Percentiles rank a stretch among this genome's conserved stretches.
phyloP scores from a whole-genome alignment of 345 rosid species.

The Murraya paniculata region DNA sequence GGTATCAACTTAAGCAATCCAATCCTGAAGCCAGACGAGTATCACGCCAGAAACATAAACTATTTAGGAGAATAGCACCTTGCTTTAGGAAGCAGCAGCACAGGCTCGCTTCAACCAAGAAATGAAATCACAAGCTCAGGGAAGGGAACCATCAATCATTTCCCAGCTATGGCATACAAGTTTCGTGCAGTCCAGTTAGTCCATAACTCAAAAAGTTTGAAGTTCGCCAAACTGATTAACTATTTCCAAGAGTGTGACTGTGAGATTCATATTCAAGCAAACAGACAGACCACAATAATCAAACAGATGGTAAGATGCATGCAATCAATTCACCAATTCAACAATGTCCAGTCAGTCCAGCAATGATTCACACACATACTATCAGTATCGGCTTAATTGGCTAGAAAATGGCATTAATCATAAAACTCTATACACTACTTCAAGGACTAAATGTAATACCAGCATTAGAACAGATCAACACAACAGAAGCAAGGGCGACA shows the following conservation, averaged over 20 bases:
- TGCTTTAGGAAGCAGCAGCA: background rate
- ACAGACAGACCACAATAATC: background rate
- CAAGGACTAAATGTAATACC: rapidly evolving
- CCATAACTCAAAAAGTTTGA: background rate
- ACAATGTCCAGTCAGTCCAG: background rate
- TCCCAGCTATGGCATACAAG: background rate
- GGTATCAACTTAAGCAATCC: background rate
- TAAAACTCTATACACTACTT: background rate
- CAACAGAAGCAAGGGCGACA: background rate
- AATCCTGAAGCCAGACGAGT: background rate
- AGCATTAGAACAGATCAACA: background rate
- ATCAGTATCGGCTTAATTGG: background rate
- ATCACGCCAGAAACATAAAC: background rate
- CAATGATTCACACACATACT: background rate
- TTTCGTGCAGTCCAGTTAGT: background rate
- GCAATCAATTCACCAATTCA: background rate
- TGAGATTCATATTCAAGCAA: background rate
- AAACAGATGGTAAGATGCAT: background rate
- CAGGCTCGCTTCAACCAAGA: background rate
- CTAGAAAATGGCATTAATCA: background rate
- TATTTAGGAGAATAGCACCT: too few relatives aligned
- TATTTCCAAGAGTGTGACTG: background rate
- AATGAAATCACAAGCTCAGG: background rate
- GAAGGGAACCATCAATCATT: background rate
- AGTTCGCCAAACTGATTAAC: background rate